Base-by-base conservation (phyloP, 2,329 filamentous ascomycete species). In the Bisporella sp. region DNA sequence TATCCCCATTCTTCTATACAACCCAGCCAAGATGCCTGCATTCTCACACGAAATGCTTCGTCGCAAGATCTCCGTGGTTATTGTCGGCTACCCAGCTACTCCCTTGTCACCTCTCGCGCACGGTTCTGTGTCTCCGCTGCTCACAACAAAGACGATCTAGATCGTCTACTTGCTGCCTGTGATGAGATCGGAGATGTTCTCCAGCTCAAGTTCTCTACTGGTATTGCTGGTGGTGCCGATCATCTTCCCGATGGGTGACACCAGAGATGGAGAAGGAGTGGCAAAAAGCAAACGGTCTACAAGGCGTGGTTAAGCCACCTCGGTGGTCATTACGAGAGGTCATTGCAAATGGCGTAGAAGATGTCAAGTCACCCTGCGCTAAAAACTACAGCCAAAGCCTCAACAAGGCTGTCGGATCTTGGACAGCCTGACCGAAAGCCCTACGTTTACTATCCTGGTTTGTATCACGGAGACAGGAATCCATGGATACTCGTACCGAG, bases 1-100 rank as follows among this genome's bases (percentile, higher is more conserved):
- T 61, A 90, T 99, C 60, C 93, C 93, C 48, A 70, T 99, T 59
- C 80, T 96, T 64, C 82, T 99, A 31, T 99, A 96, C 77, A 89
- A 97, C 71, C 93, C 93, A n/a, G 93, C 89, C 62, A 99, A 99
- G 74, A 96, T 99, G 77, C 88, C 92, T 4, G 92, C 93, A 52
- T 99, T 99, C 71, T 96, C 90, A 46, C 93, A 96, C 67, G 93
- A 97, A 69, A 97, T 99, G 93, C 81, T 97, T 54, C 89, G 88
- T 72, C 89, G 93, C 65, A 97, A 96, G 71, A 97, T 99, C 61
- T 93, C 92, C 0, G 89, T 97, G 47, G 93, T 99, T 39, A 89
- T 99, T 43, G 93, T 99, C 54, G 93, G 92, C 47, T 99, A 99
- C 67, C 93, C 93, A 5, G 93, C 92, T 6, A 99, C 93, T 2